These are phyloP conservation scores for Sisymbrium irio DNA, from an alignment of 345 rosid species.

Conservation along the genomic window DNA sequence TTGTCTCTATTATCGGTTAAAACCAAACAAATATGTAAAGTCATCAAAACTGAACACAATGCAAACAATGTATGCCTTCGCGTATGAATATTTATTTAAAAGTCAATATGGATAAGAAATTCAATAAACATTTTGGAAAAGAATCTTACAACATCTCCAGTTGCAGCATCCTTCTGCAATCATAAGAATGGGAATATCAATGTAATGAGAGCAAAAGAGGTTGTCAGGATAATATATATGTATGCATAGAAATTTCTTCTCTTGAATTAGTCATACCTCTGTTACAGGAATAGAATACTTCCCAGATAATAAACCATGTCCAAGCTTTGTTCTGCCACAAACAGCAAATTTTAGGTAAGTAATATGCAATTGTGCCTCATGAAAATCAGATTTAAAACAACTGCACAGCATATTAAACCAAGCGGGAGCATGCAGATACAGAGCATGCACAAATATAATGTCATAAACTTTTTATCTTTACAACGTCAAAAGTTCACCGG, in stretches of 20 bases:
- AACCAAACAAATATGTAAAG: not conserved
- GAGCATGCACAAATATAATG: not conserved
- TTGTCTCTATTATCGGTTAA: constrained; percentile 56
- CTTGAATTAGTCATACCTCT: constrained; percentile 49
- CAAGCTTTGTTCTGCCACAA: constrained; percentile 85
- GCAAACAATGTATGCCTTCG: not conserved
- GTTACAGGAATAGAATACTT: constrained; percentile 74
- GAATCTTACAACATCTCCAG: constrained; percentile 51
- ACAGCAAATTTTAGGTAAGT: constrained; percentile 20
- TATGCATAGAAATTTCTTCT: not conserved
- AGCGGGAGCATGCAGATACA: constrained; percentile 13
- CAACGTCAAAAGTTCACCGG: not conserved
- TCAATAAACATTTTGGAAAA: constrained; percentile 13
- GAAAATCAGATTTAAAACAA: not conserved
- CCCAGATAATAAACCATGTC: constrained; percentile 93
- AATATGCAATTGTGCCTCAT: constrained; percentile 15
- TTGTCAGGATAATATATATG: constrained; percentile 7
- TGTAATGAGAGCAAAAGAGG: constrained; percentile 15
- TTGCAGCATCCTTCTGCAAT: constrained; percentile 51
- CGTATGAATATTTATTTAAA: not conserved
- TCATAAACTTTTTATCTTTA: not conserved
- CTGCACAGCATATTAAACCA: not conserved
- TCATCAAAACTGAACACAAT: constrained; percentile 18
- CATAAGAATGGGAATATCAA: constrained; percentile 13
- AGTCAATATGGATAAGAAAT: not conserved